phyloP scores from a whole-genome alignment of 164 flowering plant species.

The Annona cherimola region DNA sequence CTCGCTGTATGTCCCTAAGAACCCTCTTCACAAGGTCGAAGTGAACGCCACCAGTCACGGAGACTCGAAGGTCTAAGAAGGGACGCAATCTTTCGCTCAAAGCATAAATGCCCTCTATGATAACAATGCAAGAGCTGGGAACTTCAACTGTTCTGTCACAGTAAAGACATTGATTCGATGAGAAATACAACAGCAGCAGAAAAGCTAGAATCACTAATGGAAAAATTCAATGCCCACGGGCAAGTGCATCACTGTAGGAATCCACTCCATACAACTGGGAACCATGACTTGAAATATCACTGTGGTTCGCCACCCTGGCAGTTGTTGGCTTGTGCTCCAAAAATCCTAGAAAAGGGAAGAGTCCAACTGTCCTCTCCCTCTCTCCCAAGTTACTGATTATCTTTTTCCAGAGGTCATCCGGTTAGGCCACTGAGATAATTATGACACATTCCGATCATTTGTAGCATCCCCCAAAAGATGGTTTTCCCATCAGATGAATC shows the following conservation, averaged over 20 bases:
- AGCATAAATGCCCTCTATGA: conserved; percentile 96
- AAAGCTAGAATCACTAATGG: background rate
- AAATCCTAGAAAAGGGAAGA: background rate
- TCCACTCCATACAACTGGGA: background rate
- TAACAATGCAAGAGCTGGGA: conserved; percentile 83
- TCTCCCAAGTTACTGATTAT: background rate
- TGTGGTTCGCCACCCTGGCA: background rate
- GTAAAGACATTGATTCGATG: background rate
- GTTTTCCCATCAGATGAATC: background rate
- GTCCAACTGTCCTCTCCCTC: too few relatives aligned
- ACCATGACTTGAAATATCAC: background rate
- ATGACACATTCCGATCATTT: background rate
- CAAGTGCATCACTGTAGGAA: background rate
- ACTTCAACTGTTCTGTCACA: conserved; percentile 72
- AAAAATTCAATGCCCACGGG: background rate
- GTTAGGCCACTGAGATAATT: background rate
- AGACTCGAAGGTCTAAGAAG: conserved; percentile 76
- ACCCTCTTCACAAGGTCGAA: conserved; percentile 98
- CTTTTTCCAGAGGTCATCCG: background rate
- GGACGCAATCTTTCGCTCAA: conserved; percentile 85
- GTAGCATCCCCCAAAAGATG: background rate
- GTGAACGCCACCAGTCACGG: conserved; percentile 97
- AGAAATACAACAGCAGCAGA: background rate
- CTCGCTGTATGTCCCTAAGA: conserved; percentile 92
- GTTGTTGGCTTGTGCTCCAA: background rate